Conservation (phyloP, 2,329 filamentous ascomycete genomes). For the Diaporthe eres region DNA sequence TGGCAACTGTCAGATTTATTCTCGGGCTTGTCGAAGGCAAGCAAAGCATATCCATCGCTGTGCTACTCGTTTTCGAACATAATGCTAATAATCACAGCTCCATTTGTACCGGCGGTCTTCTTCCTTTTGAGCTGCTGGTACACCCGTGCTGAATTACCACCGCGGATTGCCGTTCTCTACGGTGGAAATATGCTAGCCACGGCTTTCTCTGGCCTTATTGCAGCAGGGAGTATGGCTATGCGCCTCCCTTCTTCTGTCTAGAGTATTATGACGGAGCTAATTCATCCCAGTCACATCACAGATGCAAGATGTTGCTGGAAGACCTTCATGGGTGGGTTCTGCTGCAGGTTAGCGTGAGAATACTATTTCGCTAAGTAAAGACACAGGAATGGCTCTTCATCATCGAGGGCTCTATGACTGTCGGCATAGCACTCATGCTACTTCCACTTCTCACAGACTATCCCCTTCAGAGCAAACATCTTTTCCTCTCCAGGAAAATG, state of each 20-base stretch:
- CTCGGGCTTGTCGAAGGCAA: constrained; percentile 32
- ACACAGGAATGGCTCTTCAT: constrained; percentile 53
- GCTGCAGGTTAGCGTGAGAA: accelerated
- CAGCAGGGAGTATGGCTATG: constrained; percentile 34
- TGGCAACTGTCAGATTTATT: constrained; percentile 43
- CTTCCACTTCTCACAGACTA: constrained; percentile 43
- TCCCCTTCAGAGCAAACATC: constrained; percentile 42
- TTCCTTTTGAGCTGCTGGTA: constrained; percentile 54
- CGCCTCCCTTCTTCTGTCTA: background rate
- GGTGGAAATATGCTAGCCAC: constrained; percentile 53
- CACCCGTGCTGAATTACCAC: constrained; percentile 55
- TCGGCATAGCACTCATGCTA: constrained; percentile 50
- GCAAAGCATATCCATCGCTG: background rate
- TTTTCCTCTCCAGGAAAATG: constrained; percentile 41
- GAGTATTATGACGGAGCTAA: background rate
- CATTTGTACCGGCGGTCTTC: constrained; percentile 10
- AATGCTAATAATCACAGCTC: background rate
- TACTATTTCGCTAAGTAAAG: background rate
- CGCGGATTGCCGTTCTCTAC: constrained; percentile 54
- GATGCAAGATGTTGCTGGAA: background rate
- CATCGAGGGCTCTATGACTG: constrained; percentile 54
- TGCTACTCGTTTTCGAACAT: background rate
- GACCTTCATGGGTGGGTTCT: constrained; percentile 8
- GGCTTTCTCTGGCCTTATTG: constrained; percentile 54
- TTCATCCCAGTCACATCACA: background rate